Base-by-base conservation (phyloP, 768 basidiomycete species). In the Paxillus rubicundulus region DNA sequence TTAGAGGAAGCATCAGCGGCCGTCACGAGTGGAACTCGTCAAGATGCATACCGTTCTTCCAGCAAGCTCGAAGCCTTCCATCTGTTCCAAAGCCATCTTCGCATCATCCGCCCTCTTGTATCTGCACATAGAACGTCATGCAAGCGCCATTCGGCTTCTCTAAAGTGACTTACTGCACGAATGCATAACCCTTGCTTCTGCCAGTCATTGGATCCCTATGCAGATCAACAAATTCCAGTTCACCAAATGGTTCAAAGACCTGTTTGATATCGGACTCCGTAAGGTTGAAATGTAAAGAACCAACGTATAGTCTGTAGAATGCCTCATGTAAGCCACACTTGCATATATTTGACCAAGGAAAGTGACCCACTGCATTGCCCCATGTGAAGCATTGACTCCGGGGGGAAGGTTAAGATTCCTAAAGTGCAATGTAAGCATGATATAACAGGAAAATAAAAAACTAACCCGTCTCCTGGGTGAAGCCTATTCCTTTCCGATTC, bases 181-280 rank as follows among this genome's bases (percentile, higher is more conserved):
- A 99, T 13, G 92, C 93, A 71, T 96, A 98, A 34, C 97, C 97
- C 70, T 98, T 98, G 74, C 92, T 95, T 62, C 92, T 85, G 36
- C 94, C 94, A 46, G 94, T 94, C 82, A 84, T 85, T 4, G 92
- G 89, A 70, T 98, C 94, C 69, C 89, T 85, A 72, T 97, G 97
- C 65, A 98, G 82, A 79, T 99, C 96, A 69, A 99, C 94, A 75
- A 95, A 95, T 73, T 96, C 96, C 61, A 99, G 80, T 74, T 95
- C 91, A 63, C 97, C 97, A 70, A 98, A 99, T 9, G 96, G 94
- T 68, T 97, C 94, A 71, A 99, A 99, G 61, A 99, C 96, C 82
- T 98, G 94, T 73, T 88, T 91, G 75, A 99, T 89, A 77, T 99
- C 96, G 61, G 92, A 87, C 74, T 97, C 91, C 50, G 92, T 91